Conservation (phyloP, 176 grass and related monocot genomes). For the Eragrostis nindensis region DNA sequence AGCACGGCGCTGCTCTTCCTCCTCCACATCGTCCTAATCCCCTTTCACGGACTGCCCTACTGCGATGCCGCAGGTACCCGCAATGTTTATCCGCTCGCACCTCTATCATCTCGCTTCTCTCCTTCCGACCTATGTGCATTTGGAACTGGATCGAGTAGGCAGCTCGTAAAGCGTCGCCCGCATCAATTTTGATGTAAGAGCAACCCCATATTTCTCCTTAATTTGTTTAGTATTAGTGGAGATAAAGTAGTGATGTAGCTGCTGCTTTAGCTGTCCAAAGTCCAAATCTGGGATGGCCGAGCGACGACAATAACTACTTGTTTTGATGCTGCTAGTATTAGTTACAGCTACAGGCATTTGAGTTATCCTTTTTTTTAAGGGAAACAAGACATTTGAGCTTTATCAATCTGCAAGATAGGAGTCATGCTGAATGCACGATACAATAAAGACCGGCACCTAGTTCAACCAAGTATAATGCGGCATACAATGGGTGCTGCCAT, state of each 20-base stretch:
- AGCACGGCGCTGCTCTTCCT: background rate
- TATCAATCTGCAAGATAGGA: background rate
- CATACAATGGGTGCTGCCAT: background rate
- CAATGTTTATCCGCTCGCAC: no score
- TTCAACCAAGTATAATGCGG: background rate
- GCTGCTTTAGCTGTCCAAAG: background rate
- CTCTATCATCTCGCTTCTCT: background rate
- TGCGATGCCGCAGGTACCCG: background rate
- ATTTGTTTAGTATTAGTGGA: background rate
- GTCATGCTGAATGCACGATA: background rate
- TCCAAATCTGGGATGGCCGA: background rate
- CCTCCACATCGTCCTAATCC: background rate
- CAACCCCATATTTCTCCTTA: background rate
- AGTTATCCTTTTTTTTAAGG: no score
- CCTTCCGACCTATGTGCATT: no score
- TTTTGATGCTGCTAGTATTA: background rate
- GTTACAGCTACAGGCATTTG: conserved; percentile 4
- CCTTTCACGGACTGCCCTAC: background rate
- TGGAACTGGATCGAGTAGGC: background rate
- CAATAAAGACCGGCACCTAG: background rate
- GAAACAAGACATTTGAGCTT: background rate
- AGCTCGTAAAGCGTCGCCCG: background rate
- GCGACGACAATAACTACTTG: background rate
- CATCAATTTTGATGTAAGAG: background rate
- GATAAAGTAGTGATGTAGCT: background rate